Conservation (phyloP, 208 protist genomes). For the Borovskyia barvae region DNA sequence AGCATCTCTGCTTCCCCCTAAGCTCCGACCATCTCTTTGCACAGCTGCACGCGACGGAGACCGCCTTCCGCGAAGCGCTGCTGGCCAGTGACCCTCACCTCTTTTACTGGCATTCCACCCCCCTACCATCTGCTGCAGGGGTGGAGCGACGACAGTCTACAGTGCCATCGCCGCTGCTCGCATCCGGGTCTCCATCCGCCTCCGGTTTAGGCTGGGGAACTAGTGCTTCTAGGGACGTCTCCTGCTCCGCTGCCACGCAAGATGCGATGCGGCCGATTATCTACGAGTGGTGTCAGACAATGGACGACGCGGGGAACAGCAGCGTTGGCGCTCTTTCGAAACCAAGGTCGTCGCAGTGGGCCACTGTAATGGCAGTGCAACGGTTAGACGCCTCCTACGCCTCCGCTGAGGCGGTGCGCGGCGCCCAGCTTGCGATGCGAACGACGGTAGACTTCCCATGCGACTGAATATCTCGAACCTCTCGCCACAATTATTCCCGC, state of each 20-base stretch:
- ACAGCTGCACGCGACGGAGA: constrained; percentile 21
- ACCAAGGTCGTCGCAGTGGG: constrained; percentile 2
- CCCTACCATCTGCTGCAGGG: too few relatives aligned
- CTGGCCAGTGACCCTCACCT: constrained; percentile 21
- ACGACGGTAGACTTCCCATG: too few relatives aligned
- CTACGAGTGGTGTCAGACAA: constrained; percentile 19
- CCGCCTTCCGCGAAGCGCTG: constrained; percentile 17
- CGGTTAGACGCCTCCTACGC: constrained; percentile 22
- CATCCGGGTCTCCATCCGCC: too few relatives aligned
- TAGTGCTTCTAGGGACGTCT: neutral
- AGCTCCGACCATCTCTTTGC: constrained; percentile 7
- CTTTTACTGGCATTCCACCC: too few relatives aligned
- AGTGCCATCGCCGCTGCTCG: too few relatives aligned
- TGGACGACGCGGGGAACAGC: constrained; percentile 1
- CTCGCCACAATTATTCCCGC: neutral
- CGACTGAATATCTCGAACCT: too few relatives aligned
- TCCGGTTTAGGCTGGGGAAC: too few relatives aligned
- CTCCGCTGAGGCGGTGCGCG: constrained; percentile 12
- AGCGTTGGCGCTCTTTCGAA: neutral
- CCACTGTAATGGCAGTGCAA: constrained; percentile 10
- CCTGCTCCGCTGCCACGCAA: constrained; percentile 11
- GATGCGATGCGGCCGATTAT: constrained; percentile 22
- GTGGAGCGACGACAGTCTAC: too few relatives aligned
- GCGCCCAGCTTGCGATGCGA: constrained; percentile 2
- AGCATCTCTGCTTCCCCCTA: constrained; percentile 21